Evolutionary conservation across 768 basidiomycete genomes (phyloP), one percentile per base, ranked within the genome.

Genomic region (Boletus sp.): DNA sequence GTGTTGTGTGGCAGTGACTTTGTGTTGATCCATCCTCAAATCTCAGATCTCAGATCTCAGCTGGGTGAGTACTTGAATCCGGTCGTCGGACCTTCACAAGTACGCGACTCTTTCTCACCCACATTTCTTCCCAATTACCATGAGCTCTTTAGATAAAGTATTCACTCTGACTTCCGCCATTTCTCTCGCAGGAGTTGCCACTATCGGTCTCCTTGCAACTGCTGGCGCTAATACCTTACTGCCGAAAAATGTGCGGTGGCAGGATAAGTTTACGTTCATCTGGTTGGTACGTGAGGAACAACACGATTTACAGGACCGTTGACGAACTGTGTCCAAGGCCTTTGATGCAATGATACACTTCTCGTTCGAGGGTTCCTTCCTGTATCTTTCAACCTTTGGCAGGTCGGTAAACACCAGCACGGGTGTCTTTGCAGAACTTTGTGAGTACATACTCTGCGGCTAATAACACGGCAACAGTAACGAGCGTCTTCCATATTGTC

Each of bases 271-370:
- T 59, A 84, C 87, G 10, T 92, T 90, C 72, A 81, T 91, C 47
- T 92, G 90, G 90, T 76, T 92, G 63, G 89, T 89, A 63, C 64
- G 81, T 75, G 15, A 5, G 29, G 15, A 12, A 10, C 36, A 14
- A 37, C 11, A 14, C n/a, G 17, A 14, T 33, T 18, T n/a, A n/a
- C 2, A 18, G 29, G 46, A 37, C 39, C 12, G 15, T 33, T 5
- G 40, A 52, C 18, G 37, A 58, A 45, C 15, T 33, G 8, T 28
- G 18, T 40, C 59, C 35, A 62, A 90, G 89, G 80, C 87, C 20
- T 92, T 92, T 62, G 90, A 92, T 68, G 89, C 83, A 4, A 76
- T 90, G 68, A 89, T 89, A 56, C 91, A 92, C 67, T 88, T 90
- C 69, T 76, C 77, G 0, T 84, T 90, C 55, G 91, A 93, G 67